phyloP scores from a whole-genome alignment of 2,329 filamentous ascomycete genomes.

The Neonectria magnoliae region DNA sequence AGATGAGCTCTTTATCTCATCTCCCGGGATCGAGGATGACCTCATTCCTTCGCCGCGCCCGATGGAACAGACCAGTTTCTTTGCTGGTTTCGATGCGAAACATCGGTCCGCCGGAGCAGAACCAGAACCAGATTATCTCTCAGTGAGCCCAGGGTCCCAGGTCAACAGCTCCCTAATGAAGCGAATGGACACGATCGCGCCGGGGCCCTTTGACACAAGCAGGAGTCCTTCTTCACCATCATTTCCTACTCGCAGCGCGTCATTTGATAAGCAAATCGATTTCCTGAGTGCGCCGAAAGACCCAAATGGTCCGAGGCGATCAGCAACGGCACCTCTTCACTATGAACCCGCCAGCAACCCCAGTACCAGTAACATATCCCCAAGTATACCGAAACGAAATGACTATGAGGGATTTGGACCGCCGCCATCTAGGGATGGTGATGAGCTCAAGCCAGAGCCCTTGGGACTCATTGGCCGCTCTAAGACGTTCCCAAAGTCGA shows the following conservation, averaged over 20 bases:
- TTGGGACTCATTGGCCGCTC: conserved; percentile 56
- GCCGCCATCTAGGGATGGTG: conserved; percentile 53
- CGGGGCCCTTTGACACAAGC: conserved; percentile 70
- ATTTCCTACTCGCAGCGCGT: conserved; percentile 45
- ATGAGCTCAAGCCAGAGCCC: conserved; percentile 51
- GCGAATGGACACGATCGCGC: conserved; percentile 72
- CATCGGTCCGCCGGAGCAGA: conserved; percentile 33
- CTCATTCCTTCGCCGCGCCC: conserved; percentile 53
- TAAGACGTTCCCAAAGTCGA: conserved; percentile 62
- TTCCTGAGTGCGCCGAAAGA: conserved; percentile 30
- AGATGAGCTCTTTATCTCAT: conserved; percentile 57
- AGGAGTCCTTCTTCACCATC: conserved; percentile 51
- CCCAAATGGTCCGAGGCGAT: conserved; percentile 21
- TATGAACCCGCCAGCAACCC: conserved; percentile 34
- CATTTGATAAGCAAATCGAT: conserved; percentile 36
- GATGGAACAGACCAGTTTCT: conserved; percentile 56
- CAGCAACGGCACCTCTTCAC: conserved; percentile 17
- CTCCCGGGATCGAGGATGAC: conserved; percentile 54
- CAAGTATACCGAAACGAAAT: conserved; percentile 58
- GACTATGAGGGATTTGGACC: conserved; percentile 69
- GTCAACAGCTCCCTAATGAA: conserved; percentile 58
- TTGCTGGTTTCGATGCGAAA: conserved; percentile 59
- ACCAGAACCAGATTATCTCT: conserved; percentile 33
- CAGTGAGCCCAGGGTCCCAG: conserved; percentile 35
- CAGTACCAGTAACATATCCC: conserved; percentile 42